phyloP scores from a whole-genome alignment of 2,329 filamentous ascomycete species.

The Periconia digitata region DNA sequence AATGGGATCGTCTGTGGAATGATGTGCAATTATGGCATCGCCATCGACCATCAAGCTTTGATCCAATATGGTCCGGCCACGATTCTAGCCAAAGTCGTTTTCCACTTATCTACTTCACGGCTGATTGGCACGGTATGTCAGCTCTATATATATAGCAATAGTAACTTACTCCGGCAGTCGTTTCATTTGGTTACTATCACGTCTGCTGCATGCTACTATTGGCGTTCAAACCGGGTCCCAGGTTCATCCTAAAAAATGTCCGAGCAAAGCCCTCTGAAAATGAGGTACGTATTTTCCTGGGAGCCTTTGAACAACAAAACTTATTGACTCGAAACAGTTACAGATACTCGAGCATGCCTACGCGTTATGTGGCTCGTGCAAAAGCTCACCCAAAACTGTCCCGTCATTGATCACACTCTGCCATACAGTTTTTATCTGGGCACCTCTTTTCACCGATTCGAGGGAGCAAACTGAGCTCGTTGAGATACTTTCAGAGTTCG shows the following conservation, averaged over 20 bases:
- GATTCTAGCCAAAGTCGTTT: conserved; percentile 16
- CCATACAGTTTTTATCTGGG: conserved; percentile 10
- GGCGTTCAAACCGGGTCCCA: conserved; percentile 30
- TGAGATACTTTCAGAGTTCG: conserved; percentile 23
- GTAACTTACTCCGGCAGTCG: conserved; percentile 12
- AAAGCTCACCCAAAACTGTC: background rate
- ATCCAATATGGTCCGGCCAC: conserved; percentile 30
- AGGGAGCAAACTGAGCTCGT: conserved; percentile 15
- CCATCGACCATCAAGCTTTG: conserved; percentile 27
- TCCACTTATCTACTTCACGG: conserved; percentile 30
- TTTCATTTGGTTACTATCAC: conserved; percentile 30
- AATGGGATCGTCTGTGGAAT: conserved; percentile 28
- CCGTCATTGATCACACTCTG: conserved; percentile 6
- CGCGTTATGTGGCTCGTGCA: conserved; percentile 7
- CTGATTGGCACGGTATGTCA: conserved; percentile 25
- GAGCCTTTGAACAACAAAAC: conserved; percentile 1
- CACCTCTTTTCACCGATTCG: conserved; percentile 19
- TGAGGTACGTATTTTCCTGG: conserved; percentile 18
- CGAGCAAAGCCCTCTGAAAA: conserved; percentile 15
- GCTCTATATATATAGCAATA: too few species aligned
- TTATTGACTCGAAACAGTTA: conserved; percentile 23
- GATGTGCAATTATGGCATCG: conserved; percentile 24
- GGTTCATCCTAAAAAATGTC: conserved; percentile 26
- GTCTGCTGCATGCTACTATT: conserved; percentile 34
- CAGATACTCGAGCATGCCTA: conserved; percentile 3